Evolutionary conservation across 176 grass and related monocot genomes (phyloP), one percentile per base, ranked within the genome.

Genomic region (barley (Hordeum vulgare)): DNA sequence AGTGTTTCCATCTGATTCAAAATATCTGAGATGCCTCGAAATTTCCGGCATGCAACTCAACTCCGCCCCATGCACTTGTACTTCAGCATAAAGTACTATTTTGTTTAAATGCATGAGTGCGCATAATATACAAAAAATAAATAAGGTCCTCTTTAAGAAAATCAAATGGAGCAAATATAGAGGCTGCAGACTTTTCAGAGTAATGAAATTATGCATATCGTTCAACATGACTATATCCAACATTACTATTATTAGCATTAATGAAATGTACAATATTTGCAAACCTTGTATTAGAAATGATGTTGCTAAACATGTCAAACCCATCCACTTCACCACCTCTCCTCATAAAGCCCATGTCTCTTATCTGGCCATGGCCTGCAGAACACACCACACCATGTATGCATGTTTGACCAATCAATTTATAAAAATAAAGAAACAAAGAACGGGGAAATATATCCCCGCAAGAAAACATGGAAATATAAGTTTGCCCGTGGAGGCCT

Each of bases 321-420:
- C 49, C 59, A 69, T 86, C 62, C 37, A 83, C 1, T 82, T 66
- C 74, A 67, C 45, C 62, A 60, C 18, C 61, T 60, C 80, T 86
- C 68, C 76, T 66, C 49, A 86, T 75, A 74, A 90, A 90, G 49
- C 84, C 39, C 80, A 83, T 90, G 24, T 86, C 80, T 67, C 67
- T 90, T 47, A 83, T 86, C 28, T 83, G 66, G 12, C 77, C 68
- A 83, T 86, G 84, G 23, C 88, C 88, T 90, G 84, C 49, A 75
- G 49, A 25, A 80, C 53, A 80, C 53, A 74, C 42, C 70, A 75
- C 53, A 74, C 42, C 70, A 86, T 78, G 71, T 51, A 78, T 37
- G 72, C 28, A 41, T 73, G 74, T 74, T 66, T 36, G 29, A 47
- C 24, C 58, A 74, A 37, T 62, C 58, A 57, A 85, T 81, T 45